Base-by-base conservation (phyloP, 2,329 filamentous ascomycete species). In the Emericellopsis atlantica region DNA sequence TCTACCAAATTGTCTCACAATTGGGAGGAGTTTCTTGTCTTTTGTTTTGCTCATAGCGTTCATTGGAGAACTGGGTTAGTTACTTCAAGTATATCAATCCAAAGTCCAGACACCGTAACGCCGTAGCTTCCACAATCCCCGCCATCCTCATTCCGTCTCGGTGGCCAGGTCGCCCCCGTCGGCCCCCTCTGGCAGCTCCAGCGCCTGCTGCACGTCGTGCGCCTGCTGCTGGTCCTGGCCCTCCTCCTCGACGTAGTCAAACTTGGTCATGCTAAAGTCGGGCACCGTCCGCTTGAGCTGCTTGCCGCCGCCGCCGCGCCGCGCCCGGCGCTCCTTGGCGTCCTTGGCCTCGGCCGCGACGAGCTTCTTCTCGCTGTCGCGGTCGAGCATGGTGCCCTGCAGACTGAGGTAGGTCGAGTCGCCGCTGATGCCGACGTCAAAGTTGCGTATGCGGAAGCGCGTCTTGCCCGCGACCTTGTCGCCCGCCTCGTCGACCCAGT, bases 341-440 rank as follows among this genome's bases (percentile, higher is more conserved):
- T 60, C 56, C 44, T 74, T 66, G 8, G 69, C 66, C 37, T 75
- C 63, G 24, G 58, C 54, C 32, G 53, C 49, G 15, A 64, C 54
- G 0, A 84, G 62, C 22, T 64, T 62, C 48, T 62, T 66, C 61
- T 93, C 87, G 21, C 79, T 80, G 16, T 76, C 73, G 35, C 73
- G 73, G 37, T 72, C 69, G 39, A 95, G 63, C 73, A 95, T 81
- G n/a, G 85, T 93, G 22, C 89, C 90, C 57, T 92, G 83, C 46
- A 95, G 80, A 49, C 82, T 88, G 45, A 95, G 62, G 55, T 90
- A 92, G 10, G 84, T 86, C 45, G 81, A 81, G 49, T 81, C 77
- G 40, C 79, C 77, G 48, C 83, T 85, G 37, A 79, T 73, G 23
- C 80, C 82, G 1, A 84, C 81, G 51, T 95, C 89, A 46, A 92